Percentiles rank a stretch among this genome's conserved stretches.
These are phyloP conservation scores for Rutstroemia sydowiana DNA, from an alignment of 2,329 filamentous ascomycete genomes.

Conservation along the genomic window DNA sequence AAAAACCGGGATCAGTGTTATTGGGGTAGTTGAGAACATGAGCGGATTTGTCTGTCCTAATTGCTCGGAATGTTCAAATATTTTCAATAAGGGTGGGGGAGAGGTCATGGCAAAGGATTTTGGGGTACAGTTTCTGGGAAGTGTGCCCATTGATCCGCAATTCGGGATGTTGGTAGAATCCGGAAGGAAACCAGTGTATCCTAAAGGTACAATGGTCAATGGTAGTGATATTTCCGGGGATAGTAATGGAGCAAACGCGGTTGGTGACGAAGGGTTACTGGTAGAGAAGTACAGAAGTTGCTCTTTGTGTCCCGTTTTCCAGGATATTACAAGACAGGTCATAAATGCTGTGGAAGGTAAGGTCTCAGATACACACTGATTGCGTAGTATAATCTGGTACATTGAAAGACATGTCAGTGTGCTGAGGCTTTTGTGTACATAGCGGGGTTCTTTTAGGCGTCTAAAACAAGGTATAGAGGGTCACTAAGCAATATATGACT, in stretches of 20 bases:
- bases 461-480: too few relatives aligned
- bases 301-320: slow-evolving; percentile 63
- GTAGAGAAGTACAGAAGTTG: slow-evolving; percentile 68
- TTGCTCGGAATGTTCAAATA: slow-evolving; percentile 79
- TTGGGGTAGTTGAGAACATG: slow-evolving; percentile 98
- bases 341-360: slow-evolving; percentile 28
- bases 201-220: slow-evolving; percentile 56
- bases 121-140: slow-evolving; percentile 73
- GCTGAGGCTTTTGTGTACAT: too few relatives aligned
- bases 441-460: too few relatives aligned
- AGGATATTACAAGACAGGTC: slow-evolving; percentile 51
- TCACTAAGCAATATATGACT: too few relatives aligned
- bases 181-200: slow-evolving; percentile 56
- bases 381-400: too few relatives aligned
- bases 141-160: slow-evolving; percentile 85
- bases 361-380: too few relatives aligned
- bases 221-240: slow-evolving; percentile 43
- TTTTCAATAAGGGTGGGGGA: slow-evolving; percentile 88
- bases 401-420: too few relatives aligned
- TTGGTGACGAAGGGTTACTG: slow-evolving; percentile 38
- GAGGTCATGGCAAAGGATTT: slow-evolving; percentile 85
- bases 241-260: slow-evolving; percentile 24
- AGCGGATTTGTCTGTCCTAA: slow-evolving; percentile 78
- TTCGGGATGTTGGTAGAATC: slow-evolving; percentile 86
- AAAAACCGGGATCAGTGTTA: slow-evolving; percentile 73